phyloP scores from a whole-genome alignment of 495 filamentous ascomycete species.

The Podospora conica region DNA sequence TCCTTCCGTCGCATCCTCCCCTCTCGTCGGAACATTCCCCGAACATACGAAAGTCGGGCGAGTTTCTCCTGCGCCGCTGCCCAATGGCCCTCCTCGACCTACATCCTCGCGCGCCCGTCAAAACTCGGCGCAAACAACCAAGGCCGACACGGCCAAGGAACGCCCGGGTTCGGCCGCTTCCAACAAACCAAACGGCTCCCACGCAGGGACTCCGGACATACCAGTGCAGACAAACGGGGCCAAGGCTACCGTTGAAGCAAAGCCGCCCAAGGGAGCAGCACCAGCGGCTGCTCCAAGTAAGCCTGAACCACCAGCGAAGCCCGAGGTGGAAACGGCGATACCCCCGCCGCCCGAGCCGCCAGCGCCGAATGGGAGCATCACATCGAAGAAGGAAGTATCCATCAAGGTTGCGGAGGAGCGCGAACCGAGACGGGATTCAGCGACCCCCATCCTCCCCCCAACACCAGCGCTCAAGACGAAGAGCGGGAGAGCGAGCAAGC shows the following conservation, averaged over 20 bases:
- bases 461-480: conserved; percentile 43
- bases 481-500: conserved; percentile 57
- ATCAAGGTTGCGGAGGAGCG: conserved; percentile 15
- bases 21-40: conserved; percentile 58
- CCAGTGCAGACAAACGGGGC: conserved; percentile 19
- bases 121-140: conserved; percentile 51
- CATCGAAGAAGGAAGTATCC: conserved; percentile 27
- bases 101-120: conserved; percentile 63
- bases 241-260: conserved; percentile 29
- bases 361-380: conserved; percentile 10
- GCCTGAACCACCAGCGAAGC: conserved; percentile 10
- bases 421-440: conserved; percentile 28
- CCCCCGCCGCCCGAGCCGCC: conserved; percentile 19
- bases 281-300: conserved; percentile 10
- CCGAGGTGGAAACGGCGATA: conserved; percentile 17
- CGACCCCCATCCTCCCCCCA: conserved; percentile 26
- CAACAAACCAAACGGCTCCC: conserved; percentile 34
- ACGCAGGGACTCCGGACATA: conserved; percentile 23
- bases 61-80: conserved; percentile 37
- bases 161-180: conserved; percentile 56
- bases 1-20: conserved; percentile 66
- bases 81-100: conserved; percentile 41
- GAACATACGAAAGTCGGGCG: conserved; percentile 37
- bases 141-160: conserved; percentile 45
- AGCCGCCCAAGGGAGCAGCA: conserved; percentile 31